A percentile compares a stretch with the other conserved stretches of the same genome.
Conservation (phyloP, 1,284 basidiomycete species). For the Sanghuangporus weigelae region DNA sequence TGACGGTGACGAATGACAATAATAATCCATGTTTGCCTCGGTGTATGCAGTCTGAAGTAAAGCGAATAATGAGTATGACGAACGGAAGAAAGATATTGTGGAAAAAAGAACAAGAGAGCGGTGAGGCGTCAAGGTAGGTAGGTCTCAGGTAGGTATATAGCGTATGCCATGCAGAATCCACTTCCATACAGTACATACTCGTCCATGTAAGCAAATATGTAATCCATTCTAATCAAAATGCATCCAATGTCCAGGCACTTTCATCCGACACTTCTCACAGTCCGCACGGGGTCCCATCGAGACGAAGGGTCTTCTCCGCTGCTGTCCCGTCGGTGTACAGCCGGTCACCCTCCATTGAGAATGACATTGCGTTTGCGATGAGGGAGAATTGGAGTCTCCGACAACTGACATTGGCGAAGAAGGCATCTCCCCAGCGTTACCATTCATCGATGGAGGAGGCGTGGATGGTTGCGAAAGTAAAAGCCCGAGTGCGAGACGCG, state of each 20-base stretch:
- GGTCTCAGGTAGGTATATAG: too few species aligned
- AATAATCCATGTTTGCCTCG: too few species aligned
- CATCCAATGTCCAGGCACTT: slow-evolving; percentile 66
- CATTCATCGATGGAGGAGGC: not conserved
- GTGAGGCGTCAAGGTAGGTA: too few species aligned
- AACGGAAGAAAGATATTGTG: too few species aligned
- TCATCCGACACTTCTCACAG: slow-evolving; percentile 63
- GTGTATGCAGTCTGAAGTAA: too few species aligned
- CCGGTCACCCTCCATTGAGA: slow-evolving; percentile 2
- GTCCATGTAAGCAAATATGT: not conserved
- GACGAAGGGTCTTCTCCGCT: slow-evolving; percentile 40
- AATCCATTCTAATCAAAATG: slow-evolving; percentile 45
- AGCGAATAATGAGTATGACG: too few species aligned
- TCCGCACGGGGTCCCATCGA: slow-evolving; percentile 71
- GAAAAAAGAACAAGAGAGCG: too few species aligned
- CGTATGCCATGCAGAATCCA: not conserved
- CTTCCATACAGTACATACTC: not conserved
- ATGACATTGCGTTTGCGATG: slow-evolving; percentile 16
- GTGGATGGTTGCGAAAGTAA: not conserved
- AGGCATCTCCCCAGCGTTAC: not conserved
- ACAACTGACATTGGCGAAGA: slow-evolving; percentile 5
- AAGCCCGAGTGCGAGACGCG: not conserved
- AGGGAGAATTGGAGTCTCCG: not conserved
- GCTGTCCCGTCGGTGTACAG: not conserved
- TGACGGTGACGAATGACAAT: too few species aligned